Base-by-base conservation (phyloP, 257 asterid genomes). In the Lantana camara region DNA sequence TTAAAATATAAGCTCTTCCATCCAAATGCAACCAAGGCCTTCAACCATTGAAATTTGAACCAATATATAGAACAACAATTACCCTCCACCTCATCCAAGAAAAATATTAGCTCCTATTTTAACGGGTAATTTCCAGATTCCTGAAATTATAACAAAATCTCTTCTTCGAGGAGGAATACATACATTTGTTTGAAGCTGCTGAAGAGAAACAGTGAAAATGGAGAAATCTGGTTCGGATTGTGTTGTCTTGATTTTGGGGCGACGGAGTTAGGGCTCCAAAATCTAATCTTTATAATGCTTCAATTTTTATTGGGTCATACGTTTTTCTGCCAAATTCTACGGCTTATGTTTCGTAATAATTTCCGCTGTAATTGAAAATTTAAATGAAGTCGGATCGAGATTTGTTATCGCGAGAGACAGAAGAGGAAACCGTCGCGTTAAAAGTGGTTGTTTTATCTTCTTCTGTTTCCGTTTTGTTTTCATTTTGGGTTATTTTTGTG, bases 371-470 rank as follows among this genome's bases (percentile, higher is more conserved):
- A 30, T 14, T 49, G 60, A 59, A 35, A 27, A 55, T 44, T 42
- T 57, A 17, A 13, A 51, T 45, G 23, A 60, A 42, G 57, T 50
- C 3, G 15, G 46, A 3, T 30, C 35, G 7, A 30, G 35, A 7
- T 30, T 70, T 40, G 61, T 69, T 67, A 48, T 49, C 63, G 64
- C 52, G 38, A 67, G 75, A 63, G 80, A 62, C 77, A 77, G 73
- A 69, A 40, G 66, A 75, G 70, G 66, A 73, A 73, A 72, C 84
- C 67, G 75, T 84, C 72, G 58, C 57, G n/a, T n/a, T n/a, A n/a
- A n/a, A n/a, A n/a, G n/a, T n/a, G 41, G 23, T 23, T n/a, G 14
- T 72, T 40, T n/a, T 48, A 62, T 23, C n/a, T 42, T 63, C 71
- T 3, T 37, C 12, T 34, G 34, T 60, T 49, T 32, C 50, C 41